A percentile compares a stretch with the other conserved stretches of the same genome.
Conservation (phyloP, 306 rosid species). For the Trichosanthes cucumerina region DNA sequence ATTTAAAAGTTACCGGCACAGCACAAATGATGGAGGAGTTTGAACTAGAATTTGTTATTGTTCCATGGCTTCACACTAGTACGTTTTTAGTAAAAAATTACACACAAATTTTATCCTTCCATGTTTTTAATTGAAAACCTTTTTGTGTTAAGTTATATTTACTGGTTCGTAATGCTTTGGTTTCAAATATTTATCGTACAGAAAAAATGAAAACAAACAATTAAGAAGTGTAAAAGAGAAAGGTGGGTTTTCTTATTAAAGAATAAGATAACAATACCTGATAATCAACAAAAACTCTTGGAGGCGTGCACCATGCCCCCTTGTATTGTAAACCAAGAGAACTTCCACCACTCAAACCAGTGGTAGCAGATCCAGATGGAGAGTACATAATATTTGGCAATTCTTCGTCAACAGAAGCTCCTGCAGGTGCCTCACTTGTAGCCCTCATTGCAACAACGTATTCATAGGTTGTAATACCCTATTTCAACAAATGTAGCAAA, state of each 20-base stretch:
- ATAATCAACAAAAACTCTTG: constrained; percentile 88
- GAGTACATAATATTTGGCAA: constrained; percentile 58
- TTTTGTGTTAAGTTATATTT: background rate
- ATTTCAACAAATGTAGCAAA: constrained; percentile 17
- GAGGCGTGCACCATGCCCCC: constrained; percentile 99
- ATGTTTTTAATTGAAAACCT: background rate
- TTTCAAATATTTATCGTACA: background rate
- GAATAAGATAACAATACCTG: constrained; percentile 41
- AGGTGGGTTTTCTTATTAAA: background rate
- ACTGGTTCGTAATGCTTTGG: background rate
- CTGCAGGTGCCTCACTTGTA: constrained; percentile 74
- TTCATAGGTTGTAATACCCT: constrained; percentile 97
- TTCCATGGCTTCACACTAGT: background rate
- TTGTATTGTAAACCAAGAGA: constrained; percentile 81
- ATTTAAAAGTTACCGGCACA: background rate
- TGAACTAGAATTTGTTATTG: background rate
- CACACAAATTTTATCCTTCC: background rate
- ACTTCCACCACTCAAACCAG: constrained; percentile 98
- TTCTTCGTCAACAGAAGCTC: constrained; percentile 57
- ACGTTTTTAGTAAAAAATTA: background rate
- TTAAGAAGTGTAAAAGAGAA: background rate
- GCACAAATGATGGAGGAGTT: background rate
- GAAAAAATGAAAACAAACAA: background rate
- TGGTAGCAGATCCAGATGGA: constrained; percentile 85
- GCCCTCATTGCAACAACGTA: constrained; percentile 97